Evolutionary conservation across 2,329 filamentous ascomycete genomes (phyloP), one percentile per base, ranked within the genome.

Genomic region (Diaporthe destruens): DNA sequence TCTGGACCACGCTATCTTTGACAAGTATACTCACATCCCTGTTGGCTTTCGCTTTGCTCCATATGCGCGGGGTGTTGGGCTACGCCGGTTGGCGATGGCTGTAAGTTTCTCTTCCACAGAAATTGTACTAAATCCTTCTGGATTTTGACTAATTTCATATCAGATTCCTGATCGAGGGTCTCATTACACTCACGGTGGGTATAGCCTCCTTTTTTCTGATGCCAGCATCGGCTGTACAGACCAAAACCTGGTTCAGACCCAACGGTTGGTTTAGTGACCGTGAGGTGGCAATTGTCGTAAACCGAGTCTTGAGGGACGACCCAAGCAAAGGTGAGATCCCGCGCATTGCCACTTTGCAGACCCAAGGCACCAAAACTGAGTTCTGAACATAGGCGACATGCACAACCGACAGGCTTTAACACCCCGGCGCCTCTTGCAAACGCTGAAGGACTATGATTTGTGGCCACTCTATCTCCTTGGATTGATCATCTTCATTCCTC

Each of bases 181-280:
- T 86, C 2, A 81, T 91, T 49, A 91, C 88, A 0, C 77, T 88
- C 1, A 42, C 81, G 2, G 81, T 90, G 29, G 87, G 88, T 0
- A 74, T 89, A 2, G 78, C 82, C 14, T 86, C 86, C 0, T 88
- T 85, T 77, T 86, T 88, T 75, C 83, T 87, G 73, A 87, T 90
- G 84, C 87, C 87, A 0, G 82, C 83, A 1, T 85, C 84, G 0
- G 82, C 82, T 0, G 82, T 84, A 0, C 84, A 87, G 75, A 88
- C 86, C 0, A 86, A 85, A 74, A 83, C 82, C 2, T 86, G 84
- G 84, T 86, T 86, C 75, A 82, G 85, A 0, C 84, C 82, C 0
- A 85, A 85, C 11, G 84, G 86, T 2, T 91, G 89, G 89, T 91
- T 90, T 77, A 86, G 79, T 1, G 87, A 90, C 67, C 85, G 86